Conservation (phyloP, 108 stramenopile species). For the Parietichytrium sp. region DNA sequence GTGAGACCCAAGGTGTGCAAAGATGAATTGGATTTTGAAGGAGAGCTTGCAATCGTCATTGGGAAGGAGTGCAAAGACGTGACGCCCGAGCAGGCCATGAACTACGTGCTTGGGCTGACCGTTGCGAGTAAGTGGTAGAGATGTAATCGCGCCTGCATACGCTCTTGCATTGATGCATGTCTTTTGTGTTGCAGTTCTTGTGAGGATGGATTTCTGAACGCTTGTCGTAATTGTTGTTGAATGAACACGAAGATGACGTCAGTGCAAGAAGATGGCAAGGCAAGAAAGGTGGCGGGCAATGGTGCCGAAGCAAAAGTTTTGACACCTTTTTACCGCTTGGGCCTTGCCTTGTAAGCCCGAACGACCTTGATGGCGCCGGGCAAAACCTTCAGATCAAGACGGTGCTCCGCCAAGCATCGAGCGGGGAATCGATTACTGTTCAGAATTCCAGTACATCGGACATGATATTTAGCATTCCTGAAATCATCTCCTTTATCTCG, state of each 20-base stretch:
- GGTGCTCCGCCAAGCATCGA: conserved; percentile 23
- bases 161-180: too few relatives aligned
- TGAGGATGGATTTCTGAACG: neutral
- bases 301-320: conserved; percentile 46
- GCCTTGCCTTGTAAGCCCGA: conserved; percentile 31
- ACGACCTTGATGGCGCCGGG: neutral
- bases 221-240: neutral
- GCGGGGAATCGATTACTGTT: conserved; percentile 6
- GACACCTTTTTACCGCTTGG: conserved; percentile 55
- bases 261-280: conserved; percentile 49
- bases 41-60: conserved; percentile 54
- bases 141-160: too few relatives aligned
- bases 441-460: conserved; percentile 43
- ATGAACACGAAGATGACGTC: neutral
- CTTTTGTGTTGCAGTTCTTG: conserved; percentile 33
- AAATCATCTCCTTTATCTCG: conserved; percentile 46
- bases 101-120: conserved; percentile 51
- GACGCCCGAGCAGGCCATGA: conserved; percentile 45
- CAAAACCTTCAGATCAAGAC: conserved; percentile 41
- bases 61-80: conserved; percentile 43
- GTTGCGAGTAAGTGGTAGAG: too few relatives aligned
- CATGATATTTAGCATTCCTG: conserved; percentile 45
- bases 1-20: conserved; percentile 17
- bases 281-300: conserved; percentile 49
- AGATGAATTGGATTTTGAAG: conserved; percentile 52